Evolutionary conservation across 805 yeast species (phyloP).

Genomic region (Yarrowia divulgata): DNA sequence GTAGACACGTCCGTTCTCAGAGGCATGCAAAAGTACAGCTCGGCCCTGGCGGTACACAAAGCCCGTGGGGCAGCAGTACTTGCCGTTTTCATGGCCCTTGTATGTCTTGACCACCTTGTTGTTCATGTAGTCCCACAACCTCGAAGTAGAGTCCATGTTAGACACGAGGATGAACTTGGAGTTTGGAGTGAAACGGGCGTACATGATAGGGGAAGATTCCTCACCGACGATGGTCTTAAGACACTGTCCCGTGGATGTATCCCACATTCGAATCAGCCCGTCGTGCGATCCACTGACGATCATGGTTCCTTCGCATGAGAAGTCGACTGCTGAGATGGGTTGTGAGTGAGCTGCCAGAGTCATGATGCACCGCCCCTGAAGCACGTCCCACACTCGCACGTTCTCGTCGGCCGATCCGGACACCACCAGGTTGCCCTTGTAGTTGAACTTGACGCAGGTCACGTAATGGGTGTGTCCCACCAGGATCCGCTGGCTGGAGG

Average conservation of each 20-base stretch:
- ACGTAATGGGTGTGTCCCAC: constrained; percentile 88
- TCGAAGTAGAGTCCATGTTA: constrained; percentile 77
- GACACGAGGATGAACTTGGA: constrained; percentile 79
- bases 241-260: constrained; percentile 88
- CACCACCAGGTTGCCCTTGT: constrained; percentile 77
- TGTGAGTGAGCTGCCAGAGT: constrained; percentile 93
- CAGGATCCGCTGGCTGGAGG: constrained; percentile 56
- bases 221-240: constrained; percentile 84
- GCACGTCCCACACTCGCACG: constrained; percentile 86
- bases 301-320: constrained; percentile 80
- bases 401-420: constrained; percentile 92
- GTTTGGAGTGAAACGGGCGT: constrained; percentile 78
- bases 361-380: constrained; percentile 70
- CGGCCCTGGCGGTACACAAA: constrained; percentile 55
- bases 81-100: constrained; percentile 51
- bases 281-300: constrained; percentile 88
- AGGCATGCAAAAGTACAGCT: constrained; percentile 59
- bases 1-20: constrained; percentile 61
- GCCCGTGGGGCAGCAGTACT: constrained; percentile 60
- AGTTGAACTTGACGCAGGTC: constrained; percentile 70
- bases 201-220: constrained; percentile 64
- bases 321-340: constrained; percentile 78
- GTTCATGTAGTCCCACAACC: constrained; percentile 87
- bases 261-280: constrained; percentile 89
- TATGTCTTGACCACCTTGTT: constrained; percentile 82